phyloP scores from a whole-genome alignment of 2,329 filamentous ascomycete genomes.

The Metarhizium humberi region DNA sequence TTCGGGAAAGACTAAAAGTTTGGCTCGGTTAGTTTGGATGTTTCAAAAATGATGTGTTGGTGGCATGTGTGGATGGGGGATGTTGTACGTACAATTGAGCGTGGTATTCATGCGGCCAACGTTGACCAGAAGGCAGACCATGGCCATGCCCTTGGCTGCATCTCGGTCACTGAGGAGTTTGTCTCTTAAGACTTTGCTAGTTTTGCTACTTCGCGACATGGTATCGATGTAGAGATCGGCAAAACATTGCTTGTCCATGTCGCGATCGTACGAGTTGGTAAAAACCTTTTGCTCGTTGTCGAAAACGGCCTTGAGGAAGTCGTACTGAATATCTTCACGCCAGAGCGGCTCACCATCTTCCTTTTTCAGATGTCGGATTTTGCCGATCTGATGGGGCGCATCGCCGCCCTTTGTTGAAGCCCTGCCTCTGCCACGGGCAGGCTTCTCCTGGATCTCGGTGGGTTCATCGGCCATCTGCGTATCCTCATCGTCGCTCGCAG shows the following conservation, averaged over 20 bases:
- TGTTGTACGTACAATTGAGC: slow-evolving; percentile 66
- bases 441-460: slow-evolving; percentile 33
- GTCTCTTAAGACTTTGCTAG: slow-evolving; percentile 95
- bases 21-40: background rate
- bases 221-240: slow-evolving; percentile 97
- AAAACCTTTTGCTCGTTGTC: slow-evolving; percentile 69
- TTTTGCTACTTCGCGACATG: slow-evolving; percentile 98
- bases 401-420: slow-evolving; percentile 22
- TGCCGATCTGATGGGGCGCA: slow-evolving; percentile 40
- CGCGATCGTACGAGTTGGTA: slow-evolving; percentile 76
- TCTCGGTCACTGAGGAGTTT: slow-evolving; percentile 88
- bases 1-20: slow-evolving; percentile 77
- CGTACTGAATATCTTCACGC: slow-evolving; percentile 81
- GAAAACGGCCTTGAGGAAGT: slow-evolving; percentile 74
- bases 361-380: slow-evolving; percentile 80
- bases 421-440: slow-evolving; percentile 25
- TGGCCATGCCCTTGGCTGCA: slow-evolving; percentile 95
- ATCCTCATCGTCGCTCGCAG: slow-evolving; percentile 38
- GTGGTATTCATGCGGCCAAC: slow-evolving; percentile 99
- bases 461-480: slow-evolving; percentile 31
- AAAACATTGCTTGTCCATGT: slow-evolving; percentile 63
- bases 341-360: slow-evolving; percentile 81
- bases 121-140: slow-evolving; percentile 96
- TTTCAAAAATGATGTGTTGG: background rate
- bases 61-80: background rate